Conservation (phyloP, 176 grass and related monocot genomes). For the Rhynchospora pubera region DNA sequence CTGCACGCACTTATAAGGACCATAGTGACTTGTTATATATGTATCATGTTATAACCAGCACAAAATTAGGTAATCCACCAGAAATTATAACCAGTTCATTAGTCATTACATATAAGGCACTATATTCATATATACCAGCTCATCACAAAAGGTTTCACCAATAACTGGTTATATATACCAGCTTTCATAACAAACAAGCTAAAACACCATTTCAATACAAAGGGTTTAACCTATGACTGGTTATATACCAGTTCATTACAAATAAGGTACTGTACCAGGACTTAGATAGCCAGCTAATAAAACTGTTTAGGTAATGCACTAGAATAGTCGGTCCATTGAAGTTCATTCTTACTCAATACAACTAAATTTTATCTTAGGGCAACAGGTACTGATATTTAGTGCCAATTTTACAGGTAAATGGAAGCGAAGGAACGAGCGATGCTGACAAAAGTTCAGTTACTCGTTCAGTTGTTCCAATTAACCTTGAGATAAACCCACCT, state of each 20-base stretch:
- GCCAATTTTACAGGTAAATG: conserved; percentile 28
- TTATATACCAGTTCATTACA: neutral
- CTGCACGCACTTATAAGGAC: neutral
- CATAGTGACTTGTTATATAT: neutral
- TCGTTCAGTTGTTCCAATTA: conserved; percentile 19
- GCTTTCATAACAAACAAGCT: neutral
- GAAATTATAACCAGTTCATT: no score
- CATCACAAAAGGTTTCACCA: no score
- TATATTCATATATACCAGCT: no score
- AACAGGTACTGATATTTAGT: neutral
- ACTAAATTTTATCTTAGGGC: neutral
- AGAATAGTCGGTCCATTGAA: neutral
- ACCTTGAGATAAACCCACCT: conserved; percentile 38
- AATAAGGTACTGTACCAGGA: neutral
- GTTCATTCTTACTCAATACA: neutral
- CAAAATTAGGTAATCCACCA: no score
- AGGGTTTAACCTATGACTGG: no score
- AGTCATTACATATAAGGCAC: no score
- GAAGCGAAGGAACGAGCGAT: conserved; percentile 19
- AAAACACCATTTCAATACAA: no score
- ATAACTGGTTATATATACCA: neutral
- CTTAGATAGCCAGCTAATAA: neutral
- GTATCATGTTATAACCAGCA: no score
- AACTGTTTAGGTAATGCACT: neutral
- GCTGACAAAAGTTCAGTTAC: conserved; percentile 15